phyloP scores from a whole-genome alignment of 257 asterid genomes.

The Solanum commersonii region DNA sequence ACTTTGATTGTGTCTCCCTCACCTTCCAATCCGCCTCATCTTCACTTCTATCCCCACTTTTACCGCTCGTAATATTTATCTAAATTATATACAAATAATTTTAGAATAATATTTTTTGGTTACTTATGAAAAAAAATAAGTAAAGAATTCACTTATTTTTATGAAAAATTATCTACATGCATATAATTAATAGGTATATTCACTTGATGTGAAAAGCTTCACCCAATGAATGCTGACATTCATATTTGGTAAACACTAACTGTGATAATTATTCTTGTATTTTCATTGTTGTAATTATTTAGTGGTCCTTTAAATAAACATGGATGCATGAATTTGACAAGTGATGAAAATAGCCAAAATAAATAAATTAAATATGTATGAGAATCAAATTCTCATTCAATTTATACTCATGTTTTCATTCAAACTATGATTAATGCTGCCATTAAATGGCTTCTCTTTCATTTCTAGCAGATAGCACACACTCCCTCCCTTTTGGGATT shows the following conservation, averaged over 20 bases:
- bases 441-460: background rate
- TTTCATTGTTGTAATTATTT: background rate
- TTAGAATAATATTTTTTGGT: background rate
- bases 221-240: background rate
- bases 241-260: background rate
- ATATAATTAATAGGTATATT: background rate
- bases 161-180: background rate
- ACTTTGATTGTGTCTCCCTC: background rate
- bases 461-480: background rate
- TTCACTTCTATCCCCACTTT: background rate
- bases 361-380: background rate
- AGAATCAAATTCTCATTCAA: background rate
- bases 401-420: background rate
- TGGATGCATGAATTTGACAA: background rate
- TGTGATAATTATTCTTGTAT: background rate
- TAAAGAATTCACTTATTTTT: background rate
- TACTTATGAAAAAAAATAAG: background rate
- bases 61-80: background rate
- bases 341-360: background rate
- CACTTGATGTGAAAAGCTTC: background rate
- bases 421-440: background rate
- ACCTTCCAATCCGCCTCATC: background rate
- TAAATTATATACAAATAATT: background rate
- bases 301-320: background rate
- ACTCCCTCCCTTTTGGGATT: too few relatives aligned